Conservation (phyloP, 495 filamentous ascomycete species). For the Neurospora sp. region DNA sequence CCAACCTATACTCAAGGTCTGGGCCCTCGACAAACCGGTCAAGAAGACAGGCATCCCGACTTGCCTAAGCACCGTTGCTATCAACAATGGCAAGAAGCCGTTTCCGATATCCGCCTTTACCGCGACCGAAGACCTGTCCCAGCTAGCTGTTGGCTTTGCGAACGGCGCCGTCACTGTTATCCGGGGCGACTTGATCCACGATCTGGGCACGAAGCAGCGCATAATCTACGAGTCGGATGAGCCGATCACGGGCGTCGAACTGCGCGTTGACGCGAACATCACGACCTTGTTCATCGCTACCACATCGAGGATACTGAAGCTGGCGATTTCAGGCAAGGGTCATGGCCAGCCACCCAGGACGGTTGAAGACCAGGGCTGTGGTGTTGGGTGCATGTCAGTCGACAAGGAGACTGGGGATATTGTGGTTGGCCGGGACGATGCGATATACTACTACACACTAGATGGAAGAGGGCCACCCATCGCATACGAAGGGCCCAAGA, state of each 20-base stretch:
- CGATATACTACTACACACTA: slow-evolving; percentile 81
- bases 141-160: slow-evolving; percentile 89
- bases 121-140: slow-evolving; percentile 73
- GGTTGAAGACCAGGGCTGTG: slow-evolving; percentile 82
- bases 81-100: slow-evolving; percentile 85
- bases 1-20: slow-evolving; percentile 86
- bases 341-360: slow-evolving; percentile 82
- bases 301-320: slow-evolving; percentile 74
- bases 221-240: slow-evolving; percentile 96
- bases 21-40: slow-evolving; percentile 88
- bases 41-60: slow-evolving; percentile 85
- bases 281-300: slow-evolving; percentile 87
- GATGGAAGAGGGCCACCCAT: slow-evolving; percentile 79
- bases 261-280: slow-evolving; percentile 49
- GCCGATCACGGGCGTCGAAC: slow-evolving; percentile 82
- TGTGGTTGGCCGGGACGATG: slow-evolving; percentile 85
- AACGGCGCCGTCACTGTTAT: slow-evolving; percentile 92
- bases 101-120: slow-evolving; percentile 92
- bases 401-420: slow-evolving; percentile 72
- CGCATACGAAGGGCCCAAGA: slow-evolving; percentile 85
- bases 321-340: slow-evolving; percentile 75
- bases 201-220: slow-evolving; percentile 89
- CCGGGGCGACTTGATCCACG: slow-evolving; percentile 88
- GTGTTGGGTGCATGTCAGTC: slow-evolving; percentile 83
- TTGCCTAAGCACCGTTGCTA: slow-evolving; percentile 71